Conservation (phyloP, 2,329 filamentous ascomycete genomes). For the Talaromyces marneffei region DNA sequence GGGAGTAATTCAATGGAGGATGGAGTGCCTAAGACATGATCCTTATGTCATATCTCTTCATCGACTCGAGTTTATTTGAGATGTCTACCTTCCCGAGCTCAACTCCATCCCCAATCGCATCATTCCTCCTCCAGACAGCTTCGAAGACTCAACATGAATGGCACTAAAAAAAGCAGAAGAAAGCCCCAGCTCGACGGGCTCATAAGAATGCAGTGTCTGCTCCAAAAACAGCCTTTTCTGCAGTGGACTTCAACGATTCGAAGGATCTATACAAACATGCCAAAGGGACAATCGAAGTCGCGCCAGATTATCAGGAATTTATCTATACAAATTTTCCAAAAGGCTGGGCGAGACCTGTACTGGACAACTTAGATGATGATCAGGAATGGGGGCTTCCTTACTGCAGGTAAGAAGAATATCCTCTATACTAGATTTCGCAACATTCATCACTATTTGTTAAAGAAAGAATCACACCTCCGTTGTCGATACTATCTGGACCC, state of each 20-base stretch:
- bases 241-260: background rate
- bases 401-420: background rate
- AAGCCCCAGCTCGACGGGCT: background rate
- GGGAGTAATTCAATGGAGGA: background rate
- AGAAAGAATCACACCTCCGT: background rate
- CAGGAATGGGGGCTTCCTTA: background rate
- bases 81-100: background rate
- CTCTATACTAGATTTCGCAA: background rate
- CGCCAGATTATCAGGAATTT: background rate
- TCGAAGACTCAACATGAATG: background rate
- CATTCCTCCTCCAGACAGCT: background rate
- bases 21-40: background rate
- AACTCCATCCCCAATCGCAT: background rate
- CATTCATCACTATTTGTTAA: background rate
- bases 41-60: background rate
- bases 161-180: background rate
- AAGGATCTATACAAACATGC: background rate
- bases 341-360: background rate
- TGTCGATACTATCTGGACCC: background rate
- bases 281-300: background rate
- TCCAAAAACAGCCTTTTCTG: background rate
- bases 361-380: background rate
- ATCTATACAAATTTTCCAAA: background rate
- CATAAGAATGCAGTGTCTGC: background rate
- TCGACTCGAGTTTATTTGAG: background rate